Percentiles rank a stretch among this genome's conserved stretches.
Evolutionary conservation across 1,284 basidiomycete genomes (phyloP).

Genomic region (Microbotryum lychnidis-dioicae): DNA sequence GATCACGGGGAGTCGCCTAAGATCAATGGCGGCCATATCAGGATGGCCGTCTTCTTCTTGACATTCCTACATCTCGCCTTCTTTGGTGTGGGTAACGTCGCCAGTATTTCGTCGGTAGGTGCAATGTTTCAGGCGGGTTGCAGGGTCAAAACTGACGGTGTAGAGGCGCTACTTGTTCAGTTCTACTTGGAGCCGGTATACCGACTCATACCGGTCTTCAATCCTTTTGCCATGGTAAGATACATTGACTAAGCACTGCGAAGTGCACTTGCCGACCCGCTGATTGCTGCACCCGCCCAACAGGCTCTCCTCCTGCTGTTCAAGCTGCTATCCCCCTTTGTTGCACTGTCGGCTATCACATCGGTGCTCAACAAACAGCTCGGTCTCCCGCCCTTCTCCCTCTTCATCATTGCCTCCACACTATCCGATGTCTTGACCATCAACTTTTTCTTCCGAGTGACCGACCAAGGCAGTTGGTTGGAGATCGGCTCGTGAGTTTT

Average conservation of each 20-base stretch:
- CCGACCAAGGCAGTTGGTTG: conserved; percentile 72
- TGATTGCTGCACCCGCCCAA: neutral
- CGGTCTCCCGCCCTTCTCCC: conserved; percentile 61
- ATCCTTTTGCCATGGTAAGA: conserved; percentile 70
- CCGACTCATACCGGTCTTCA: conserved; percentile 76
- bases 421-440: conserved; percentile 52
- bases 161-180: conserved; percentile 51
- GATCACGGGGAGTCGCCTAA: conserved; percentile 8
- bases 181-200: conserved; percentile 88
- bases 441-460: conserved; percentile 70
- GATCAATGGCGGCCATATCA: conserved; percentile 54
- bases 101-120: conserved; percentile 47
- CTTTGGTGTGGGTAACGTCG: conserved; percentile 68
- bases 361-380: conserved; percentile 59
- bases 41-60: conserved; percentile 72
- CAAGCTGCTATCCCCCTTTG: conserved; percentile 73
- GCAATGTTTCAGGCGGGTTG: neutral
- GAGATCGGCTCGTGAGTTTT: too few species aligned
- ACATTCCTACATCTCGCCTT: conserved; percentile 82
- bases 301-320: conserved; percentile 46
- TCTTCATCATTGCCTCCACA: conserved; percentile 63
- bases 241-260: neutral
- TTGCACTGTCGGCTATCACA: conserved; percentile 61
- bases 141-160: conserved; percentile 65
- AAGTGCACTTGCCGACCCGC: too few species aligned